phyloP scores from a whole-genome alignment of 768 basidiomycete genomes.

The Hemileccinum rubropunctum region DNA sequence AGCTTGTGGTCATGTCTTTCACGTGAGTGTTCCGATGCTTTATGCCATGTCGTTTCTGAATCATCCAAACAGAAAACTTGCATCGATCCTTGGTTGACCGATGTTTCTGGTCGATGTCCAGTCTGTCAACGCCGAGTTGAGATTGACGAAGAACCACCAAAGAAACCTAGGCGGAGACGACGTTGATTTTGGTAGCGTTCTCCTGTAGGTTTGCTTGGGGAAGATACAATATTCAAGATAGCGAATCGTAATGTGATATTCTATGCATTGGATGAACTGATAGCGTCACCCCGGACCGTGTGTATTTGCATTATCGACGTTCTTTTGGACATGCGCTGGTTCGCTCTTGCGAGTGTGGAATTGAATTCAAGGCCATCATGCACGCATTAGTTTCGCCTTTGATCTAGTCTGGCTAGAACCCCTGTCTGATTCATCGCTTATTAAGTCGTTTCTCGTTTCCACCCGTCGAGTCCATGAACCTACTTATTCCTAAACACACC shows the following conservation, averaged over 20 bases:
- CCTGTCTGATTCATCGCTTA: too few relatives aligned
- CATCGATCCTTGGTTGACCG: constrained; percentile 84
- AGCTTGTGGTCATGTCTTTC: constrained; percentile 85
- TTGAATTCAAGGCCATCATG: background rate
- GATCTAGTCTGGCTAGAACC: too few relatives aligned
- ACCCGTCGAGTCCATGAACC: background rate
- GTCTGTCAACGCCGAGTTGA: constrained; percentile 79
- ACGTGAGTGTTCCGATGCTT: constrained; percentile 50
- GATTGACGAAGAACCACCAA: constrained; percentile 36
- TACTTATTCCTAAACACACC: background rate
- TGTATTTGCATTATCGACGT: constrained; percentile 26
- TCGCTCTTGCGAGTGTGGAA: background rate
- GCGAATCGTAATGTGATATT: constrained; percentile 31
- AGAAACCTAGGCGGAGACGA: constrained; percentile 28
- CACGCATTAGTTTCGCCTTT: too few relatives aligned
- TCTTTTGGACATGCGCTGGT: constrained; percentile 16
- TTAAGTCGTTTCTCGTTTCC: background rate
- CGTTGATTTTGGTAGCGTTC: constrained; percentile 13
- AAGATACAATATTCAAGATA: constrained; percentile 28
- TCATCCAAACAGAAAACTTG: constrained; percentile 65
- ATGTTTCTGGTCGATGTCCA: constrained; percentile 85
- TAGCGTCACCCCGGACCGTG: constrained; percentile 17
- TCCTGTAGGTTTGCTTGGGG: constrained; percentile 5
- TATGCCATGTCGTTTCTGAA: constrained; percentile 1
- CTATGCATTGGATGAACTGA: constrained; percentile 29